Evolutionary conservation across 2,329 filamentous ascomycete species (phyloP), one percentile per base, ranked within the genome.

Genomic region (Penicillium sp.): DNA sequence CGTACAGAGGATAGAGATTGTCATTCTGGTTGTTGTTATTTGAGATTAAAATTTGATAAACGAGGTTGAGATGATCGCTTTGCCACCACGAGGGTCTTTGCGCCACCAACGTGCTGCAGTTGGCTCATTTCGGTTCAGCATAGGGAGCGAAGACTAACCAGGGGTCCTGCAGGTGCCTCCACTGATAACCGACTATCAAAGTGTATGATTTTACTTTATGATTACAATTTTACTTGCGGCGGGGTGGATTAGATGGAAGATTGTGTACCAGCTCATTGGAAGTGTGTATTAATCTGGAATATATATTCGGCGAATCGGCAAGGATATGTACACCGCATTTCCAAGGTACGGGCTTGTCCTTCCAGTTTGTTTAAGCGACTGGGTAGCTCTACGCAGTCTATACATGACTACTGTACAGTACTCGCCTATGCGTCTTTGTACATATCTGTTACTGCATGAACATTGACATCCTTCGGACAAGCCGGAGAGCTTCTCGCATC

Each of bases 311-410:
- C n/a, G 30, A 22, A 35, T 19, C 15, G 12, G 49, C 49, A 13
- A n/a, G 28, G 30, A 51, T 51, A 22, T 10, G 49, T 15, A 51
- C 49, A 51, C 49, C 49, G 49, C 49, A 51, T 51, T n/a, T 51
- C 13, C 33, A 8, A 49, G 45, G 26, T 49, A 49, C 26, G n/a
- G n/a, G n/a, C n/a, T 15, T 49, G 44, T 17, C 13, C 24, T 30
- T 30, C 17, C n/a, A n/a, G n/a, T n/a, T n/a, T n/a, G 13, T n/a
- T 30, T 10, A 6, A 49, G 45, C 26, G 26, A 30, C 4, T n/a
- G 28, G 28, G 37, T 44, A 22, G 40, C 15, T 17, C 42, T 49
- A 26, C 15, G 6, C 24, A n/a, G 24, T 17, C 8, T 30, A 17
- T n/a, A 30, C 42, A 45, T 45, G 17, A n/a, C 15, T n/a, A 49